Conservation (phyloP, 2,329 filamentous ascomycete genomes). For the Claviceps capensis region DNA sequence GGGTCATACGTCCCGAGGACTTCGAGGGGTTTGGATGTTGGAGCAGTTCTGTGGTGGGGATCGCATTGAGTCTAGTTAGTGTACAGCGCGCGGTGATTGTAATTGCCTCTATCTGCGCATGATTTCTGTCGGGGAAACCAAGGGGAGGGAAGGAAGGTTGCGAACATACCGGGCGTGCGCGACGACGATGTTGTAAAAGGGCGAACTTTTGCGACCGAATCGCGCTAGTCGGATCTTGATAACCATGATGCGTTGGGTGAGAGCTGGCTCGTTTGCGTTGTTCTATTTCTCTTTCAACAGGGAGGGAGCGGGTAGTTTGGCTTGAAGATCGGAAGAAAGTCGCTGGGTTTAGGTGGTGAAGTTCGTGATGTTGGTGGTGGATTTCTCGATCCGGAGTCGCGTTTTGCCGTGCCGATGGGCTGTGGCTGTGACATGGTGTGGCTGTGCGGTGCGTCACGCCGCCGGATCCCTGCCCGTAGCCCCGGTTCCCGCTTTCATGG, state of each 20-base stretch:
- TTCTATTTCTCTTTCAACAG: background rate
- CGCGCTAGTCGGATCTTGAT: slow-evolving; percentile 87
- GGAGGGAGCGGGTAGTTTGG: slow-evolving; percentile 1
- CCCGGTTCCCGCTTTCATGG: background rate
- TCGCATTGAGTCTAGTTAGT: background rate
- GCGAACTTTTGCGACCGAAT: slow-evolving; percentile 77
- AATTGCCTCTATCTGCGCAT: background rate
- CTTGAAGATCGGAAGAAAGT: background rate
- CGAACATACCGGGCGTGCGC: slow-evolving; percentile 64
- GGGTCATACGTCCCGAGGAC: slow-evolving; percentile 74
- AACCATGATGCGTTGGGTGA: slow-evolving; percentile 50
- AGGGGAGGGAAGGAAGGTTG: background rate
- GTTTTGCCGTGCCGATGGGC: slow-evolving; percentile 24
- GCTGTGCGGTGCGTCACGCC: background rate
- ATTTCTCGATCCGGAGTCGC: slow-evolving; percentile 16
- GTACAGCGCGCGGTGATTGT: background rate
- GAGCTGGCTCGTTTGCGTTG: background rate
- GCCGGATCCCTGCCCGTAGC: no score
- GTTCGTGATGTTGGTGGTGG: background rate
- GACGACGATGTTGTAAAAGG: slow-evolving; percentile 96
- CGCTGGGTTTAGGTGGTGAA: no score
- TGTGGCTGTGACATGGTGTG: background rate
- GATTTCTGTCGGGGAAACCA: background rate
- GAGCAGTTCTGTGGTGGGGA: slow-evolving; percentile 51
- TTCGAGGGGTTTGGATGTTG: slow-evolving; percentile 81